Evolutionary conservation across 2,329 filamentous ascomycete genomes (phyloP), one percentile per base, ranked within the genome.

Genomic region (Chaetomiaceae sp.): DNA sequence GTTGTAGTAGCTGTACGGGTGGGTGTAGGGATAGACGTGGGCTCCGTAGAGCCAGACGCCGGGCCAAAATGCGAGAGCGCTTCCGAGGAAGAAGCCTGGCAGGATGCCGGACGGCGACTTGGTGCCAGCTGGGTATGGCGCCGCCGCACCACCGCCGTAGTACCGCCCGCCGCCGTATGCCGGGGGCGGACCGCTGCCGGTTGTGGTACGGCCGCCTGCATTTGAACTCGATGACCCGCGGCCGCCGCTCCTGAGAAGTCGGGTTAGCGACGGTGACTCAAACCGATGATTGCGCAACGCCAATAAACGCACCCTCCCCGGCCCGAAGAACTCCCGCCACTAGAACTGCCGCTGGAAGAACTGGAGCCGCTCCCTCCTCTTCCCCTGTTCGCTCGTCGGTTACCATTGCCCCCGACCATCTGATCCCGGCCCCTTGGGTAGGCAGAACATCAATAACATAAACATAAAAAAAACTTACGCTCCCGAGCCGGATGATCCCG

Each of bases 61-160:
- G 1, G 81, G 78, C 73, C 83, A 83, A 63, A 84, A 74, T 18
- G 69, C 68, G 9, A 84, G 58, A 10, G 66, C 62, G 3, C 69
- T 72, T 3, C 40, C 54, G n/a, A 50, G 56, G 3, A 84, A 65
- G 18, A 79, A 62, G 38, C 80, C 63, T 14, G 79, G 71, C 0
- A 69, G 65, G 22, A 79, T 62, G 30, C 84, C 38, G 3, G 74
- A 72, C 3, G 70, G 73, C 1, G 72, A 71, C 11, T 47, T 49
- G 0, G 32, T n/a, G 6, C 83, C 83, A 2, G 84, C 54, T 2
- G 57, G 50, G 65, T 86, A 91, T 2, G 86, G 84, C 0, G 62
- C 60, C 3, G 68, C 50, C 0, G 80, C 74, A 39, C 86, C 86
- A 39, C 84, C 84, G 30, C 76, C 75, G 59, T 88, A 89, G 63